Evolutionary conservation across 164 flowering plant species (phyloP).

Genomic region (Santalum album): DNA sequence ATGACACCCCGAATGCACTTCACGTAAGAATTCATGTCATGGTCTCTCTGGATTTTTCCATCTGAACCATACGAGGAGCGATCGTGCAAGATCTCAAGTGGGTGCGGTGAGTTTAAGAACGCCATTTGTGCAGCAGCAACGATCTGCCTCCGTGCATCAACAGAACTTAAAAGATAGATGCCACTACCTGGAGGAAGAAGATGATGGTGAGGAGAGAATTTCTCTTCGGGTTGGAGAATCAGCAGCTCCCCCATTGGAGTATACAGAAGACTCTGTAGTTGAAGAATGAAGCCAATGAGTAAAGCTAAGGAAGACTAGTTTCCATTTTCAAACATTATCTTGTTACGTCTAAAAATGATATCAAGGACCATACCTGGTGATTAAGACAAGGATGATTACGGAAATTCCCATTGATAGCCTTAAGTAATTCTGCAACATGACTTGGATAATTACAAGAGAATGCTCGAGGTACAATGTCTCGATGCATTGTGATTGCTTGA

Average conservation of each 20-base stretch:
- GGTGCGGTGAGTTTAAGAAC: conserved; percentile 88
- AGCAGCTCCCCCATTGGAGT: conserved; percentile 88
- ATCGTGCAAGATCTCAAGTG: conserved; percentile 84
- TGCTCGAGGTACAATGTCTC: conserved; percentile 96
- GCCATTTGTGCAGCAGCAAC: conserved; percentile 53
- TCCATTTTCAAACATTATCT: no score
- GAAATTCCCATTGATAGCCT: conserved; percentile 80
- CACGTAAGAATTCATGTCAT: conserved; percentile 83
- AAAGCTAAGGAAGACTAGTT: background rate
- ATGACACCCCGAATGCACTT: conserved; percentile 54
- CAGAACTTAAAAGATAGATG: conserved; percentile 39
- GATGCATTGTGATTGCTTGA: conserved; percentile 71
- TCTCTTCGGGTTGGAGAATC: conserved; percentile 86
- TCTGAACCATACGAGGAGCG: conserved; percentile 83
- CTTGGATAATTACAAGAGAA: conserved; percentile 86
- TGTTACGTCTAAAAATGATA: background rate
- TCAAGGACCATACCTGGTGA: conserved; percentile 42
- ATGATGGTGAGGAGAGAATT: conserved; percentile 73
- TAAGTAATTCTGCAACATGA: conserved; percentile 77
- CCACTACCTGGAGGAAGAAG: conserved; percentile 97
- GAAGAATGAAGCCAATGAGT: background rate
- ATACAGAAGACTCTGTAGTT: conserved; percentile 64
- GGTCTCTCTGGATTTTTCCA: conserved; percentile 83
- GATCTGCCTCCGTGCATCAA: conserved; percentile 42
- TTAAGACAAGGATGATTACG: conserved; percentile 77